Conservation (phyloP, 164 flowering plant genomes). For the Brasenia schreberi region DNA sequence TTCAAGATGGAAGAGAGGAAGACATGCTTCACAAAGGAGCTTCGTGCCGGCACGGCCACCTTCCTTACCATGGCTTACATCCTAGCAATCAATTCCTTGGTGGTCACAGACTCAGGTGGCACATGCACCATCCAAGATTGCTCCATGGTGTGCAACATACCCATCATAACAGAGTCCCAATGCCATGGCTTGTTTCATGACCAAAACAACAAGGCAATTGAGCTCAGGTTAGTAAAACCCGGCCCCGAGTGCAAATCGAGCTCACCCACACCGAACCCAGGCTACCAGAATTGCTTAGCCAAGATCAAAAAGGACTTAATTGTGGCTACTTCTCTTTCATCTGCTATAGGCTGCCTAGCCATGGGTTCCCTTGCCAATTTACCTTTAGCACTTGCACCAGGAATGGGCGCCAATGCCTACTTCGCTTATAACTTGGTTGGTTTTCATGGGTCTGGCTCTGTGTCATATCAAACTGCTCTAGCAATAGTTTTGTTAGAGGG, state of each 20-base stretch:
- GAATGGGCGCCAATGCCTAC: conserved; percentile 83
- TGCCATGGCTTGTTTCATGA: background rate
- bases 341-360: conserved; percentile 57
- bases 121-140: conserved; percentile 56
- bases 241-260: conserved; percentile 28
- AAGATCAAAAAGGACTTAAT: conserved; percentile 55
- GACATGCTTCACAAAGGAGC: conserved; percentile 51
- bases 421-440: conserved; percentile 74
- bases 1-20: conserved; percentile 71
- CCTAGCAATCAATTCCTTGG: conserved; percentile 73
- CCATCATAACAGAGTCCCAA: background rate
- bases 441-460: conserved; percentile 63
- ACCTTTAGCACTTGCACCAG: conserved; percentile 72
- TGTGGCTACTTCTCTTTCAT: conserved; percentile 51
- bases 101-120: conserved; percentile 69
- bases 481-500: conserved; percentile 58
- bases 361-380: conserved; percentile 75
- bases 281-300: conserved; percentile 46
- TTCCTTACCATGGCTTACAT: conserved; percentile 89
- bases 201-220: background rate
- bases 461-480: conserved; percentile 52
- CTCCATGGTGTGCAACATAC: conserved; percentile 19
- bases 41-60: conserved; percentile 80
- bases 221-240: conserved; percentile 4
- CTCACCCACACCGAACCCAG: conserved; percentile 25